Base-by-base conservation (phyloP, 1,139 yeast species). In the Hemisphaericaspora subhashii region DNA sequence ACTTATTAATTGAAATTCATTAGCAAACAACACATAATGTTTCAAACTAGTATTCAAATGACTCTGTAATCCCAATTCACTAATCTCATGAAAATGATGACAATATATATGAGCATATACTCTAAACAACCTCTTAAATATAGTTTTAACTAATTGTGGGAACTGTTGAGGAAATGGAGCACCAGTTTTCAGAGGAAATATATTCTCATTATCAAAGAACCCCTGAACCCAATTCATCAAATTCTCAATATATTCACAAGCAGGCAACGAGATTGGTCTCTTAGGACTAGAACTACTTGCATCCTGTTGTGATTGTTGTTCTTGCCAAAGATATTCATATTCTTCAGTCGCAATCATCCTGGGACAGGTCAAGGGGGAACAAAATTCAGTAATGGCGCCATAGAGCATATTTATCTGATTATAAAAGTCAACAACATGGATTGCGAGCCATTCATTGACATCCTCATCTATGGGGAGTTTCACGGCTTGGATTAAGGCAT, bases 91-190 rank as follows among this genome's bases (percentile, higher is more conserved):
- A 64, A 92, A 92, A 61, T 92, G 99, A 57, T 92, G 98, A 57
- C 98, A 92, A 62, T 92, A 92, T 33, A 92, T 87, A 64, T 92
- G 99, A 3, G 98, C 98, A 58, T 94, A 94, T n/a, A 92, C 89
- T 58, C 99, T 76, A 61, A 90, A 92, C 43, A 92, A 68, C 48
- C 98, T 77, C 62, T 90, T 89, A 68, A 90, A 79, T 35, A 92
- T 87, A 15, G 95, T 90, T 56, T 82, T 84, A 37, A 87, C 87
- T 46, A 88, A 75, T 9, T 77, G 76, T 16, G 82, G 84, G 37
- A 76, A 74, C 56, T 84, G 87, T 47, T 79, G 85, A 13, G 83
- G 79, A 61, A 88, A 88, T 3, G 95, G 92, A 10, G 87, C 94
- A 5, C 95, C 96, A 52, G 83, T 77, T 59, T 88, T 87, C 5